Evolutionary conservation across 2,329 filamentous ascomycete genomes (phyloP).

Genomic region (Acrodontium crateriforme): DNA sequence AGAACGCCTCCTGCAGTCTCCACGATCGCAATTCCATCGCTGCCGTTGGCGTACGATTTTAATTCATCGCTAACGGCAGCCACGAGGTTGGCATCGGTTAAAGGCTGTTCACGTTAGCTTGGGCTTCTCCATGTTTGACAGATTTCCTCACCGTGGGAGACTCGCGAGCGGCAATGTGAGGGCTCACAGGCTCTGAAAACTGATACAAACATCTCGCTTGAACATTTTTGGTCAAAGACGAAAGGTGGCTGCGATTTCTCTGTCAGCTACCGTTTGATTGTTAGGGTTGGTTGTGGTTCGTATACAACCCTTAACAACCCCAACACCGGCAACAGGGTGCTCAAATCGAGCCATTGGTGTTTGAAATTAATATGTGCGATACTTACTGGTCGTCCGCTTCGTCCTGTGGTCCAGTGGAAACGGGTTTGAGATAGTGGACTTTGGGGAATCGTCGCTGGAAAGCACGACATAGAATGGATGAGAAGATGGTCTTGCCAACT

Average conservation of each 20-base stretch:
- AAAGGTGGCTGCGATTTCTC: constrained; percentile 45
- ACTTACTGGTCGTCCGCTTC: constrained; percentile 58
- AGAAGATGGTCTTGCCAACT: constrained; percentile 72
- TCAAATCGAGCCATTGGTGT: too few relatives aligned
- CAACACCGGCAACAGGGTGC: constrained; percentile 1
- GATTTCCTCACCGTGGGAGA: constrained; percentile 8
- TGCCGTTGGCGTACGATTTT: constrained; percentile 27
- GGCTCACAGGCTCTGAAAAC: constrained; percentile 61
- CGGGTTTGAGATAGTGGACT: constrained; percentile 61
- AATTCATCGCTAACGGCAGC: constrained; percentile 28
- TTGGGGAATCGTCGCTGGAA: constrained; percentile 37
- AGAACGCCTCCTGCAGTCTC: constrained; percentile 76
- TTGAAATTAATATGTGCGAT: not conserved
- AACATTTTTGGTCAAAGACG: constrained; percentile 41
- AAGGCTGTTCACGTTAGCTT: constrained; percentile 7
- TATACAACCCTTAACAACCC: not conserved
- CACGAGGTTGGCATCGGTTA: constrained; percentile 23
- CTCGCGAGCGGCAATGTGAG: constrained; percentile 53
- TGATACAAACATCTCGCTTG: constrained; percentile 53
- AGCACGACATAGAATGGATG: constrained; percentile 56
- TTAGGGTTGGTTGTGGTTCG: not conserved
- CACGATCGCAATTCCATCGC: constrained; percentile 50
- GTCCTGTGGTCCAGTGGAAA: constrained; percentile 57
- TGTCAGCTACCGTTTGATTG: too few relatives aligned
- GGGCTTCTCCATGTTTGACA: not conserved